phyloP scores from a whole-genome alignment of 805 yeast genomes.

The Hermanozyma aechmeae region DNA sequence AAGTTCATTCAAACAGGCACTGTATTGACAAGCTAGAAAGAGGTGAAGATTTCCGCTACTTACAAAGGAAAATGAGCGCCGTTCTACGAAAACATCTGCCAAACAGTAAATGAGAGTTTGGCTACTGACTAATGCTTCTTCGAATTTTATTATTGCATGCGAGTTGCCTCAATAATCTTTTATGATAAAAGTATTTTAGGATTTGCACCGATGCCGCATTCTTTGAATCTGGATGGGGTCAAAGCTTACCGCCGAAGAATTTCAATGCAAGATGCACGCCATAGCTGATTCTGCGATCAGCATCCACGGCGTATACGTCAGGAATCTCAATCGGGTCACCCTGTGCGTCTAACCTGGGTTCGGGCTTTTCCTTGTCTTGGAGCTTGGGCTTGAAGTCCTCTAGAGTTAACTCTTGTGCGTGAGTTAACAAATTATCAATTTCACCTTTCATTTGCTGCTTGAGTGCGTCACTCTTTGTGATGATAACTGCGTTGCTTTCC shows the following conservation, averaged over 20 bases:
- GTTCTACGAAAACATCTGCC: too few relatives aligned
- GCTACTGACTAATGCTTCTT: too few relatives aligned
- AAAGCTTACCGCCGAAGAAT: conserved; percentile 48
- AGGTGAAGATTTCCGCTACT: too few relatives aligned
- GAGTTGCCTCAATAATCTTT: neutral
- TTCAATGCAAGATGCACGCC: conserved; percentile 64
- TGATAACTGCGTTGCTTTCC: conserved; percentile 75
- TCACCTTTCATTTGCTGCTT: conserved; percentile 52
- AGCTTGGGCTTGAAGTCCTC: conserved; percentile 45
- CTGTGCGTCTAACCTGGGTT: conserved; percentile 8
- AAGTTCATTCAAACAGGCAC: too few relatives aligned
- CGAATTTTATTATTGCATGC: too few relatives aligned
- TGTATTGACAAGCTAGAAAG: too few relatives aligned
- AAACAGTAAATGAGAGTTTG: too few relatives aligned
- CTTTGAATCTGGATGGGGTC: conserved; percentile 3
- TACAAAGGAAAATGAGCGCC: too few relatives aligned
- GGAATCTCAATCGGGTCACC: conserved; percentile 10
- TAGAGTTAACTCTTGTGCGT: conserved; percentile 44
- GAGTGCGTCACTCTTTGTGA: conserved; percentile 59
- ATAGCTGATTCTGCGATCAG: conserved; percentile 50
- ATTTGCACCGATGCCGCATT: neutral
- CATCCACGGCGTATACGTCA: conserved; percentile 29
- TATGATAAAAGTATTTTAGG: too few relatives aligned
- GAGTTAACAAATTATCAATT: conserved; percentile 45
- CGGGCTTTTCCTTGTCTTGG: conserved; percentile 4